Evolutionary conservation across 106 monocot species (phyloP).

Genomic region (Phalaenopsis equestris): DNA sequence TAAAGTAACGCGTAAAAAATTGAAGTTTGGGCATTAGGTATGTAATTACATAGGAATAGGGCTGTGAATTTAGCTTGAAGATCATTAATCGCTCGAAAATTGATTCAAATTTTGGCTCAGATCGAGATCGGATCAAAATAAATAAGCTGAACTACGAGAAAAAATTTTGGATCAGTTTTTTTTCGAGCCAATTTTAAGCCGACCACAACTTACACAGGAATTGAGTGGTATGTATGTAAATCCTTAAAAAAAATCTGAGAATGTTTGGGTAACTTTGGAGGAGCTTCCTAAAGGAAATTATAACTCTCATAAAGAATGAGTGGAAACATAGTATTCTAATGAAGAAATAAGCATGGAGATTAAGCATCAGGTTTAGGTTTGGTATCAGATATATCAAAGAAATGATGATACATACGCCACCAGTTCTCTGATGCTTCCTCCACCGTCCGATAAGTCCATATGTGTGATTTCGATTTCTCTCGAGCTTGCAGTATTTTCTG

Average conservation of each 20-base stretch:
- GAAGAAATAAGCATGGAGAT: background rate
- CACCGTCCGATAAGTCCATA: slow-evolving; percentile 79
- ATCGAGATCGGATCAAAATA: too few species aligned
- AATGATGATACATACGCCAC: slow-evolving; percentile 55
- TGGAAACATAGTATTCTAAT: background rate
- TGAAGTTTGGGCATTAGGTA: too few species aligned
- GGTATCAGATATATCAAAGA: slow-evolving; percentile 6
- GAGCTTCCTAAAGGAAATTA: background rate
- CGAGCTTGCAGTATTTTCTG: slow-evolving; percentile 71
- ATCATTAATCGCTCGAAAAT: too few species aligned
- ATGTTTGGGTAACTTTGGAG: background rate
- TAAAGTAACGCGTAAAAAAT: too few species aligned
- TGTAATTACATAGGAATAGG: too few species aligned
- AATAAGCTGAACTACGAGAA: too few species aligned
- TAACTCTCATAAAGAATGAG: background rate
- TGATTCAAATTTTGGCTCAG: too few species aligned
- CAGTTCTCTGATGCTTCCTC: slow-evolving; percentile 86
- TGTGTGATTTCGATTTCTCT: slow-evolving; percentile 63
- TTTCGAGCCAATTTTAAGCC: too few species aligned
- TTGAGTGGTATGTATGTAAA: too few species aligned
- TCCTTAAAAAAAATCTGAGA: background rate
- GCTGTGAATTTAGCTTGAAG: too few species aligned
- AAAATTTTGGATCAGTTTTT: too few species aligned
- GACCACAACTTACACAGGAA: too few species aligned
- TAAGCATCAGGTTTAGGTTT: slow-evolving; percentile 15